Base-by-base conservation (phyloP, 139 green algal genomes). In the Chlamydomonas sp. region DNA sequence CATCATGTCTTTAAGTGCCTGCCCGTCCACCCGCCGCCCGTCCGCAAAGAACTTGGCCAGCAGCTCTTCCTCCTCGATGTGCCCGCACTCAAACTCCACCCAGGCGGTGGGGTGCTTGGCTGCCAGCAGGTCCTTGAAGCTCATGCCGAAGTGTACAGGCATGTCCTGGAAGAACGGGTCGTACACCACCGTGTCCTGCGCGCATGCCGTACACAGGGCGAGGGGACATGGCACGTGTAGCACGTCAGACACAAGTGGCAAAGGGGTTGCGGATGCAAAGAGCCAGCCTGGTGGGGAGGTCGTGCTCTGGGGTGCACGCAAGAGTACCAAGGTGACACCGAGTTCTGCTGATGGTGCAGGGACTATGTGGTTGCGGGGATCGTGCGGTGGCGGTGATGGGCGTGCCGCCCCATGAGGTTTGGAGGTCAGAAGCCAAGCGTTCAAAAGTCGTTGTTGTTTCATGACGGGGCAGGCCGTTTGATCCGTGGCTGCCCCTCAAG, bases 91-190 rank as follows among this genome's bases (percentile, higher is more conserved):
- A 93, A 98, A 98, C 62, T 97, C 94, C 2, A 98, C 68, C 96
- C 96, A 98, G 4, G 96, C 93, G 3, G 92, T 95, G 60, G 96
- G 96, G 78, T 98, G 96, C 91, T 98, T 98, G 49, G 89, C 83
- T 3, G 90, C 82, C 63, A 98, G 89, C 18, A 98, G 89, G 89
- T 98, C 95, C 64, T 94, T 85, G 77, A 97, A 95, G 10, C 81
- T 86, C 79, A 93, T 92, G 69, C 67, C 64, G 18, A 98, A 98
- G 90, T 95, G 96, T 12, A 69, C 59, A 0, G 96, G 96, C 91
- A 98, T 97, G 17, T 96, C 88, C 49, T 96, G 80, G 82, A 96
- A 98, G 82, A 98, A 98, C 0, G 96, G 96, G 88, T 98, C 96
- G 31, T 86, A 85, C 0, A 98, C 93, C 0, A 98, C 73, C 0